phyloP scores from a whole-genome alignment of 129 eudicot species.

The Chrysanthemum seticuspe region DNA sequence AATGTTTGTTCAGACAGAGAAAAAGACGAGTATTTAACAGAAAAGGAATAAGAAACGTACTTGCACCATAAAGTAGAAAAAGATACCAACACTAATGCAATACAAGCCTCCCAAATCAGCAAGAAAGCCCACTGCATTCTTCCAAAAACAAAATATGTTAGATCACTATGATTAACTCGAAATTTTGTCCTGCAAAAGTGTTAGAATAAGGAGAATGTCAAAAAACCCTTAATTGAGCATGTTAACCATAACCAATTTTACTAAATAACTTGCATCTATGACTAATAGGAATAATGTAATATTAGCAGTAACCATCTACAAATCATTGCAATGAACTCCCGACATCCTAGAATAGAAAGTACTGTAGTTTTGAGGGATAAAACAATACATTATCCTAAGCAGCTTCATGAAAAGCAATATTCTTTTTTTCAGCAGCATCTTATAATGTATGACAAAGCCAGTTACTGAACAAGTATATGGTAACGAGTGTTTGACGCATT shows the following conservation, averaged over 20 bases:
- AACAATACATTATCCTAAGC: too few relatives aligned
- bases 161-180: slow-evolving; percentile 9
- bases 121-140: slow-evolving; percentile 92
- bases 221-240: neutral
- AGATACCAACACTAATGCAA: slow-evolving; percentile 79
- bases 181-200: neutral
- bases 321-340: neutral
- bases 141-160: slow-evolving; percentile 36
- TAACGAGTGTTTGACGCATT: too few relatives aligned
- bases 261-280: neutral
- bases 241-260: neutral
- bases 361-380: neutral
- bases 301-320: neutral
- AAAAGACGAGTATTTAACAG: neutral
- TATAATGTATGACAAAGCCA: too few relatives aligned
- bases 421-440: too few relatives aligned
- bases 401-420: too few relatives aligned
- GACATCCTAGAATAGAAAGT: neutral
- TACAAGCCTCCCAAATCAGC: slow-evolving; percentile 94
- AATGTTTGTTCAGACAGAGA: neutral
- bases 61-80: slow-evolving; percentile 85
- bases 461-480: too few relatives aligned
- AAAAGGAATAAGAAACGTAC: slow-evolving; percentile 47
- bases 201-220: slow-evolving; percentile 8
- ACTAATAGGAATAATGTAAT: neutral